A percentile compares a stretch with the other conserved stretches of the same genome.
Evolutionary conservation across 768 basidiomycete genomes (phyloP).

Genomic region (Amanita muscaria): DNA sequence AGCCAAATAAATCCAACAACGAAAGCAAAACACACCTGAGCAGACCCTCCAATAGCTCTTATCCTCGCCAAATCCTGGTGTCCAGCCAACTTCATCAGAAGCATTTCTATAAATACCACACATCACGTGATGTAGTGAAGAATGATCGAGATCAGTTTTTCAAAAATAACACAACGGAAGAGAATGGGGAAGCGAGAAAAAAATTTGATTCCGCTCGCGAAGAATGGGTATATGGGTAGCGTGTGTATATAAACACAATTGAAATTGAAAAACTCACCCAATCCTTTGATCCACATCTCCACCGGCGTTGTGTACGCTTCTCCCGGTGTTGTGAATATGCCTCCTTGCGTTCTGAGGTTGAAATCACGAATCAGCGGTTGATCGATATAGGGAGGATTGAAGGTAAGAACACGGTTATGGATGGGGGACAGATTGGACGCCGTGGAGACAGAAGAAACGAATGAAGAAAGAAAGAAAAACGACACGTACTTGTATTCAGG

Average conservation of each 20-base stretch:
- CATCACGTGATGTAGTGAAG: constrained; percentile 22
- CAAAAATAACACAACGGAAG: constrained; percentile 20
- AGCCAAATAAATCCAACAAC: background rate
- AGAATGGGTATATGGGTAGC: constrained; percentile 12
- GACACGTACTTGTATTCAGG: constrained; percentile 70
- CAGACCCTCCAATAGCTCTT: constrained; percentile 68
- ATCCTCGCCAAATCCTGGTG: constrained; percentile 65
- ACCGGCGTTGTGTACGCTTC: constrained; percentile 84
- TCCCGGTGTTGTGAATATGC: constrained; percentile 79
- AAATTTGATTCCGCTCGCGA: constrained; percentile 54
- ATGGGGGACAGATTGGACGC: background rate
- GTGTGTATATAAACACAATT: constrained; percentile 6
- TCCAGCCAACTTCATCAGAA: constrained; percentile 66
- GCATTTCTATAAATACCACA: constrained; percentile 39
- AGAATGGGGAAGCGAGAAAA: constrained; percentile 22
- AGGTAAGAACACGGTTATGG: no score
- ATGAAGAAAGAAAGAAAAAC: constrained; percentile 8
- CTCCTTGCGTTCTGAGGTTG: constrained; percentile 62
- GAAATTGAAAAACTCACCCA: constrained; percentile 47
- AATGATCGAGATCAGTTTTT: constrained; percentile 21
- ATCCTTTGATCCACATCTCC: constrained; percentile 85
- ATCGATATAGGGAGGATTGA: background rate
- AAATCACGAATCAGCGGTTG: constrained; percentile 6
- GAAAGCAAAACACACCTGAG: constrained; percentile 43
- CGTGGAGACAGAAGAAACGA: constrained; percentile 12